A percentile compares a stretch with the other conserved stretches of the same genome.
These are phyloP conservation scores for Ophiostoma pallidulum DNA, from an alignment of 2,329 filamentous ascomycete genomes.

Conservation along the genomic window DNA sequence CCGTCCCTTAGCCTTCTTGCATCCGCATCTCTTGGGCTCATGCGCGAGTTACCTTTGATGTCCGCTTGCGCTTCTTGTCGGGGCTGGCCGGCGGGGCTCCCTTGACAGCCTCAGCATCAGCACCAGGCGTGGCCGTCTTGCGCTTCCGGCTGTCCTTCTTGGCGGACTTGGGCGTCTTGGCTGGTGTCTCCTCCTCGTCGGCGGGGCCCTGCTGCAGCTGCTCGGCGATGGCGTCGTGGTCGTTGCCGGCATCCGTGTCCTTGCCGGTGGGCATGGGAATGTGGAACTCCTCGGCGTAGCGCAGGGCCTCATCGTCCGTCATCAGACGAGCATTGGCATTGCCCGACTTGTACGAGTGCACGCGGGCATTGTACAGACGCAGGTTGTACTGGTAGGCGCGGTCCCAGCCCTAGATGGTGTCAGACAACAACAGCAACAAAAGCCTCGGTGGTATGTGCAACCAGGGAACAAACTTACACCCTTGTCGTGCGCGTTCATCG, in stretches of 20 bases:
- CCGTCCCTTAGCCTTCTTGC: conserved; percentile 46
- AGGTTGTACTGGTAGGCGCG: conserved; percentile 59
- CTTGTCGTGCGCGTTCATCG: conserved; percentile 68
- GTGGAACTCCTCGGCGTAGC: conserved; percentile 49
- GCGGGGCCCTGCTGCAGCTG: conserved; percentile 41
- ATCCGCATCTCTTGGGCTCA: conserved; percentile 50
- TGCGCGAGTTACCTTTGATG: conserved; percentile 45
- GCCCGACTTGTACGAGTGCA: conserved; percentile 54
- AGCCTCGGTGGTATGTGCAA: too few relatives aligned
- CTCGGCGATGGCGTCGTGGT: conserved; percentile 50
- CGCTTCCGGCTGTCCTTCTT: conserved; percentile 42
- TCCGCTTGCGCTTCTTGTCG: conserved; percentile 54
- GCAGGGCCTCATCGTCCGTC: conserved; percentile 49
- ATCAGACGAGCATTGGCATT: conserved; percentile 51
- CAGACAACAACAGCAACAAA: not conserved
- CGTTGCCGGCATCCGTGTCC: conserved; percentile 34
- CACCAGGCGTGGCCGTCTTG: conserved; percentile 42
- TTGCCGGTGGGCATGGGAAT: conserved; percentile 45
- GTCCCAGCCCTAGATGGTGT: conserved; percentile 43
- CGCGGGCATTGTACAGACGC: conserved; percentile 54
- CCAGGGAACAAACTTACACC: conserved; percentile 31
- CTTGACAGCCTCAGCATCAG: conserved; percentile 32
- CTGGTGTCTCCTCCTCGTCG: conserved; percentile 35
- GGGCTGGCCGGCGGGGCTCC: conserved; percentile 40
- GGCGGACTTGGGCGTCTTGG: conserved; percentile 51